A percentile compares a stretch with the other conserved stretches of the same genome.
These are phyloP conservation scores for Chalciporus pseudorubinellus DNA, from an alignment of 768 basidiomycete species.

Conservation along the genomic window DNA sequence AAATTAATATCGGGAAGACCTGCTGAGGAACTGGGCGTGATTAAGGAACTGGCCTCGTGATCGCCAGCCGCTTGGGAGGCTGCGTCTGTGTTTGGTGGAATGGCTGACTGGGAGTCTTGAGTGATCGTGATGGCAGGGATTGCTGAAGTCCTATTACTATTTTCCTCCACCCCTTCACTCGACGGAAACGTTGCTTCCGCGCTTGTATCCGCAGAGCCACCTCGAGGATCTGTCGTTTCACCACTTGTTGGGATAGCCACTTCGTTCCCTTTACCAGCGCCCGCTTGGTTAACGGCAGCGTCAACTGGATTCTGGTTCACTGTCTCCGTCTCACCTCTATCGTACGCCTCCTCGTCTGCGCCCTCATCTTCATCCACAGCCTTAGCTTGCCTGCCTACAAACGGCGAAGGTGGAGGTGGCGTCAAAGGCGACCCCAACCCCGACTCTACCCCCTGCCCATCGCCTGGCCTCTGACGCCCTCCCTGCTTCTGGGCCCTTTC, in stretches of 20 bases:
- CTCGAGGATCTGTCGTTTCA: background rate
- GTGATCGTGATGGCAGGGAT: background rate
- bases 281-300: too few species aligned
- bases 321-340: background rate
- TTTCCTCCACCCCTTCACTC: background rate
- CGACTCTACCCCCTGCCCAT: background rate
- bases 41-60: background rate
- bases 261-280: background rate
- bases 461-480: background rate
- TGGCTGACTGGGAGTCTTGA: background rate
- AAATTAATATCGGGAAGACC: background rate
- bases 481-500: background rate
- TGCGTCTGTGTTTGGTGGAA: background rate
- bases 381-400: background rate
- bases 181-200: background rate
- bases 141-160: background rate
- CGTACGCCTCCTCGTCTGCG: background rate
- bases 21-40: background rate
- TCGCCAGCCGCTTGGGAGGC: background rate
- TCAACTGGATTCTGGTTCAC: background rate
- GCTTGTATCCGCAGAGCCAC: background rate
- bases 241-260: background rate
- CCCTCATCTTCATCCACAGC: background rate
- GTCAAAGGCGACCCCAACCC: slow-evolving; percentile 1
- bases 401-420: slow-evolving; percentile 1